These are phyloP conservation scores for Solanum gracilifrons DNA, from an alignment of 257 asterid species.

Conservation along the genomic window DNA sequence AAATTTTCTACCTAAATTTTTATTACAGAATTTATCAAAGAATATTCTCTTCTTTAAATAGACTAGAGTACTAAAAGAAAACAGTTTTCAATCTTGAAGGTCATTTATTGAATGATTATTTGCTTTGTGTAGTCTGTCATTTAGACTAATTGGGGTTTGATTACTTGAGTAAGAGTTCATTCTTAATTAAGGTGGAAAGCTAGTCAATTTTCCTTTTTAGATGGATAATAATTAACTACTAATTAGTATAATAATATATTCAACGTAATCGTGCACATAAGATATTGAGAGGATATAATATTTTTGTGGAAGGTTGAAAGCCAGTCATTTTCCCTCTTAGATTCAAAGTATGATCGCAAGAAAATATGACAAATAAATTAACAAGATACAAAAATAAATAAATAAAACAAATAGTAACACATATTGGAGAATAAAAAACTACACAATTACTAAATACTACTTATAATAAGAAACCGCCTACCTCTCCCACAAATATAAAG, in stretches of 20 bases:
- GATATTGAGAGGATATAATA: no score
- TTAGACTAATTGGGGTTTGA: not conserved
- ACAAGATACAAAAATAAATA: no score
- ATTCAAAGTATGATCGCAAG: not conserved
- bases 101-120: not conserved
- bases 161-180: not conserved
- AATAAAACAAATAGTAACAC: no score
- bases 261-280: rapidly evolving
- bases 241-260: no score
- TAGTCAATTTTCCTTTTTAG: no score
- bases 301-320: no score
- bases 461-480: not conserved
- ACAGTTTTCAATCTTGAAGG: not conserved
- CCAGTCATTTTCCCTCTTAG: no score
- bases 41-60: not conserved
- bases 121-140: not conserved
- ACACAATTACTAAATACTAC: no score
- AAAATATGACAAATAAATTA: no score
- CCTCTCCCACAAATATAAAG: not conserved
- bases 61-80: no score
- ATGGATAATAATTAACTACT: no score
- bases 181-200: not conserved
- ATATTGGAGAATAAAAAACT: not conserved
- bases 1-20: not conserved
- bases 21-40: not conserved